Percentiles rank a stretch among this genome's conserved stretches.
These are phyloP conservation scores for Logfia minima DNA, from an alignment of 129 eudicot genomes.

Conservation along the genomic window DNA sequence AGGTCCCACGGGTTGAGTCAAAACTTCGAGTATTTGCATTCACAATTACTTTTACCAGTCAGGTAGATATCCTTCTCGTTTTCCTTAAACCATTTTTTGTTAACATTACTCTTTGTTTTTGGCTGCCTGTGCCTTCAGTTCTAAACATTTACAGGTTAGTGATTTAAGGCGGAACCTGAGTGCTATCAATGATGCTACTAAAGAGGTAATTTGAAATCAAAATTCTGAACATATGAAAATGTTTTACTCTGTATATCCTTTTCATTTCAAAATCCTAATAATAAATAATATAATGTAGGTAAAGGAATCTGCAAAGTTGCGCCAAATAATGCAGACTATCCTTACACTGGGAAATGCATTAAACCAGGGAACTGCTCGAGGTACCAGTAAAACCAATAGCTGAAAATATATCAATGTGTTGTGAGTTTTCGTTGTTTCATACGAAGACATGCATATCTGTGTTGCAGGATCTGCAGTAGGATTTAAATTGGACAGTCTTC, in stretches of 20 bases:
- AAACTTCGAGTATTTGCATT: constrained; percentile 92
- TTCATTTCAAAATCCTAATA: background rate
- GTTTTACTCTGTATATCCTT: background rate
- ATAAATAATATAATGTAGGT: constrained; percentile 44
- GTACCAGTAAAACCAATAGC: constrained; percentile 36
- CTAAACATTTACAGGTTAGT: constrained; percentile 48
- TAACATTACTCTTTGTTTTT: constrained; percentile 10
- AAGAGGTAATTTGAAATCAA: constrained; percentile 54
- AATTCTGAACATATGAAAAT: background rate
- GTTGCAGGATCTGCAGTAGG: constrained; percentile 91
- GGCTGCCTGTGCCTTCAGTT: constrained; percentile 19
- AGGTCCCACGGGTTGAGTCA: constrained; percentile 96
- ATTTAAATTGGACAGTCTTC: constrained; percentile 93
- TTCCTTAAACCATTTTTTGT: constrained; percentile 4
- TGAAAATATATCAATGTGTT: background rate
- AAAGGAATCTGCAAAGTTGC: constrained; percentile 77
- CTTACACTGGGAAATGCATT: constrained; percentile 93
- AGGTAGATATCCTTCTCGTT: constrained; percentile 44
- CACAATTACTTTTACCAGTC: constrained; percentile 76
- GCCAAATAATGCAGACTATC: constrained; percentile 95
- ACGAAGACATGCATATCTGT: constrained; percentile 18
- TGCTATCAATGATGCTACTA: constrained; percentile 79
- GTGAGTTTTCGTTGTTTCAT: background rate
- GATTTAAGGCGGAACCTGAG: constrained; percentile 68
- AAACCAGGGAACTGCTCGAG: constrained; percentile 98